phyloP scores from a whole-genome alignment of 140 eudicot genomes.

The Oenanthe javanica region DNA sequence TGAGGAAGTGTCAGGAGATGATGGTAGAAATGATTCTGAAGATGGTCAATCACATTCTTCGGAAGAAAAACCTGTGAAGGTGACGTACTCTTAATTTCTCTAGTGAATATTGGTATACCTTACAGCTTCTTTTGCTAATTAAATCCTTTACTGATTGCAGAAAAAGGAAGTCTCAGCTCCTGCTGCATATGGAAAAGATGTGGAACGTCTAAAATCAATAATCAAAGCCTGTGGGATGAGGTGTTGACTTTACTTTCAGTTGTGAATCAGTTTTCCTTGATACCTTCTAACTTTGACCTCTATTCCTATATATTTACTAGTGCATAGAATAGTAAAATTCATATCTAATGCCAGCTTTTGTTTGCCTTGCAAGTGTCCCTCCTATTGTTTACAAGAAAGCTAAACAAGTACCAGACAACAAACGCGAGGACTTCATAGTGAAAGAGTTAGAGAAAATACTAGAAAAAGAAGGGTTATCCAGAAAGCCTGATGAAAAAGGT shows the following conservation, averaged over 20 bases:
- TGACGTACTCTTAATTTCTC: constrained; percentile 15
- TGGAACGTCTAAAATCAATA: constrained; percentile 75
- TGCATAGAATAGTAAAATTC: constrained; percentile 3
- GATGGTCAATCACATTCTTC: constrained; percentile 43
- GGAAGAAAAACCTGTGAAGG: constrained; percentile 58
- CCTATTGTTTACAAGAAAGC: constrained; percentile 81
- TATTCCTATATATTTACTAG: not conserved
- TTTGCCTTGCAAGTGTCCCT: constrained; percentile 41
- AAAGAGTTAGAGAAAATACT: constrained; percentile 72
- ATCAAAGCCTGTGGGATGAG: constrained; percentile 92
- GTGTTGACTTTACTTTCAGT: constrained; percentile 20
- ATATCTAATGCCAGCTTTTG: constrained; percentile 2
- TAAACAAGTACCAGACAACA: constrained; percentile 64
- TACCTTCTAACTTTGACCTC: constrained; percentile 7
- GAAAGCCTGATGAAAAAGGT: constrained; percentile 89
- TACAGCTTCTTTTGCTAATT: not conserved
- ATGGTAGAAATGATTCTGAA: constrained; percentile 40
- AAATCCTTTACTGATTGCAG: constrained; percentile 19
- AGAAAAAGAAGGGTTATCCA: constrained; percentile 73
- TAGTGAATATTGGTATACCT: not conserved
- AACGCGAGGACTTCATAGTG: constrained; percentile 66
- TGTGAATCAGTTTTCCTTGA: constrained; percentile 1
- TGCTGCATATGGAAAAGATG: constrained; percentile 79
- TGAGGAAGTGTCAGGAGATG: constrained; percentile 31
- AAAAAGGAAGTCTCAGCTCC: constrained; percentile 61